Evolutionary conservation across 148 eudicot genomes (phyloP), one percentile per base, ranked within the genome.

Genomic region (Camellia sinensis): DNA sequence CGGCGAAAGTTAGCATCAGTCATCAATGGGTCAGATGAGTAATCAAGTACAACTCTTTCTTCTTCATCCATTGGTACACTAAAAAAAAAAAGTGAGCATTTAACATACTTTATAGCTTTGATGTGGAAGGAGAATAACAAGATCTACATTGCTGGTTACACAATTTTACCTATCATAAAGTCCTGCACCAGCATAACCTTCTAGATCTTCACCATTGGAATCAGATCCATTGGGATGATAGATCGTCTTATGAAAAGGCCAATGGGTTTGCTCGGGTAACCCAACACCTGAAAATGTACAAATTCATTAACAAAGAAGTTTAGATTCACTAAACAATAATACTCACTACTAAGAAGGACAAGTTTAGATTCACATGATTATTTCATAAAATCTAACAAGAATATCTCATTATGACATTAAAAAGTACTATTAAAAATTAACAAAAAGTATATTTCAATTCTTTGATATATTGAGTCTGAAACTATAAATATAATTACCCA

Each of bases 171-270:
- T 96, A 75, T 96, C 99, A 67, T 96, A 96, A 80, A 96, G 95
- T 29, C 99, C 99, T 59, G 99, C 99, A 74, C 99, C 99, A 68
- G 99, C 99, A 85, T 96, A 96, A 74, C 99, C 99, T 89, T 96
- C 99, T 74, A 96, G 90, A 84, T 96, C 99, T 86, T 96, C 99
- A 70, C 99, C 99, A 80, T 96, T 96, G 70, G 99, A 96, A 85
- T 96, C 99, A 78, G 99, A 96, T 78, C 99, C n/a, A n/a, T n/a
- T n/a, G n/a, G n/a, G 80, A 96, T 96, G 52, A 96, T 93, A 7
- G 99, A 96, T 59, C 89, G 87, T 74, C 85, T 87, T 67, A 96
- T 93, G 72, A 87, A 96, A 75, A 96, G 97, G 71, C 99, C 99
- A 52, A 96, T 88, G 7, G 94, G 98, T 85, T 95, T 95, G 88